Conservation (phyloP, 352 stramenopile genomes). For the Phytopythium mirpurense region DNA sequence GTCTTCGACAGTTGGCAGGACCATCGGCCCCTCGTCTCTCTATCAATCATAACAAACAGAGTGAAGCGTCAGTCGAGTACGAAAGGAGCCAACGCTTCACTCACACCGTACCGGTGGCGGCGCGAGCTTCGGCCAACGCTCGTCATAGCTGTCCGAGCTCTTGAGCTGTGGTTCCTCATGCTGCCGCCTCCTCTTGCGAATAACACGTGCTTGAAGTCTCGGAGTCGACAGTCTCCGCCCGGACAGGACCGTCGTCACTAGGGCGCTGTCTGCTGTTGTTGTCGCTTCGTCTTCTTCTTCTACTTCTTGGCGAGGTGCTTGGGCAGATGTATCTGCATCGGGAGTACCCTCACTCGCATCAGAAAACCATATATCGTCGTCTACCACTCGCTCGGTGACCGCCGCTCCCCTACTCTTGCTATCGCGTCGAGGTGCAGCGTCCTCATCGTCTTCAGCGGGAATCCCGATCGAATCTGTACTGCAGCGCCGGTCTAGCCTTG, state of each 20-base stretch:
- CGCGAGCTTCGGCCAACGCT: conserved; percentile 53
- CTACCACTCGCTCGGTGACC: not conserved
- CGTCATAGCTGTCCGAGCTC: conserved; percentile 10
- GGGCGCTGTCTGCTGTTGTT: not conserved
- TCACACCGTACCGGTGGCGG: conserved; percentile 21
- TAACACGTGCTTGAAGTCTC: not conserved
- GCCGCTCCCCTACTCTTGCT: no score
- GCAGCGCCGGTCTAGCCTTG: not conserved
- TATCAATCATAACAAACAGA: conserved; percentile 6
- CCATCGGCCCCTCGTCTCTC: conserved; percentile 32
- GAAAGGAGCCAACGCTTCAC: not conserved
- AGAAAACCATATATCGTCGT: conserved; percentile 32
- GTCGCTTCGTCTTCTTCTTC: no score
- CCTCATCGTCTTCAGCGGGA: not conserved
- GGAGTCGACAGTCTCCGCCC: not conserved
- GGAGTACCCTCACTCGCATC: conserved; percentile 35
- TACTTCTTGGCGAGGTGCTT: not conserved
- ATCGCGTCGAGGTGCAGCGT: not conserved
- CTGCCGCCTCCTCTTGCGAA: conserved; percentile 5
- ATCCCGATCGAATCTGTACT: not conserved
- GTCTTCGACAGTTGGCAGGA: conserved; percentile 16
- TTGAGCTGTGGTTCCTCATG: conserved; percentile 19
- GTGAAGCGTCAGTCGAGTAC: not conserved
- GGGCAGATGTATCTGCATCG: not conserved
- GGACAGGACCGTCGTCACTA: not conserved